These are phyloP conservation scores for Colletotrichum sp. DNA, from an alignment of 2,329 filamentous ascomycete genomes.

Conservation along the genomic window DNA sequence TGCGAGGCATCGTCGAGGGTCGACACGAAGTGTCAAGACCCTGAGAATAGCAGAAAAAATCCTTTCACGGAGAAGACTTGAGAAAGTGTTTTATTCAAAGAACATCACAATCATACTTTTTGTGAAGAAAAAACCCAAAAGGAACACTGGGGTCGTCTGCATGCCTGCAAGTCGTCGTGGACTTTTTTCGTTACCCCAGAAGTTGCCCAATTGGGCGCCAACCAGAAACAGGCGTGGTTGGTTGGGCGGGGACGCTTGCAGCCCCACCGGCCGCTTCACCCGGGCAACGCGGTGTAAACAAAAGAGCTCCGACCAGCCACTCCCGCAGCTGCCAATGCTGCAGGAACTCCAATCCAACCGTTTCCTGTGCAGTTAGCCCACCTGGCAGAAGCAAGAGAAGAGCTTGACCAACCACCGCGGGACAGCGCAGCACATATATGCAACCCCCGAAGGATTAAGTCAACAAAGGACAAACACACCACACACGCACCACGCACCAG, in stretches of 20 bases:
- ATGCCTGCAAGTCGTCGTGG: background rate
- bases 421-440: constrained; percentile 20
- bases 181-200: background rate
- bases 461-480: background rate
- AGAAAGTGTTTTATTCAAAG: too few relatives aligned
- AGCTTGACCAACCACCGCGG: constrained; percentile 16
- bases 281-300: constrained; percentile 19
- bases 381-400: background rate
- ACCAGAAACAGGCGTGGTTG: background rate
- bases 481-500: background rate
- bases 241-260: background rate
- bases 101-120: background rate
- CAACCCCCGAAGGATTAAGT: background rate
- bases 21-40: background rate
- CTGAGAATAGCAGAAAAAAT: background rate
- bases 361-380: background rate
- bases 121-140: background rate
- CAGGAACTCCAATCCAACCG: constrained; percentile 11
- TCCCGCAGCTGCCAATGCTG: constrained; percentile 14
- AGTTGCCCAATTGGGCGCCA: constrained; percentile 1
- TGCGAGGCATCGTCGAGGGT: background rate
- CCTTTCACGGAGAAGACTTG: too few relatives aligned
- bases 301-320: constrained; percentile 8
- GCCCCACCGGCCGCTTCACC: background rate
- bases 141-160: background rate